Conservation (phyloP, 768 basidiomycete species). For the Rhizopogon vinicolor region DNA sequence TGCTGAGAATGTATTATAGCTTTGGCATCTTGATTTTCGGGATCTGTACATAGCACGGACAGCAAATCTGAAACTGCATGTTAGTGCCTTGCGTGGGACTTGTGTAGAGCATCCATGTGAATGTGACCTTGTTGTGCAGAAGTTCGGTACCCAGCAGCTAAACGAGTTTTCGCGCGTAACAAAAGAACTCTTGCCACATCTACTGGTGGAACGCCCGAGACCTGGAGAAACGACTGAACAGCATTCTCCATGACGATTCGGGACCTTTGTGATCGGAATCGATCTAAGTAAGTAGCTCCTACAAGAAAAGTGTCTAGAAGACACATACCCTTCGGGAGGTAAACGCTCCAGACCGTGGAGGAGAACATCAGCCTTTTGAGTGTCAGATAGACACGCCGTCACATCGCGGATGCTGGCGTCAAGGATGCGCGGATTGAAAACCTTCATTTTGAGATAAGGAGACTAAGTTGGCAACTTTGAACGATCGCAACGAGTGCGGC, state of each 20-base stretch:
- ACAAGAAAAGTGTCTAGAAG: constrained; percentile 1
- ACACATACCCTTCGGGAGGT: constrained; percentile 58
- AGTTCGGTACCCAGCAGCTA: constrained; percentile 53
- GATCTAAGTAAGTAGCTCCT: constrained; percentile 2
- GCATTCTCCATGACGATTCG: constrained; percentile 34
- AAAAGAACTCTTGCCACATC: constrained; percentile 58
- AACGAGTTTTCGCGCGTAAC: constrained; percentile 60
- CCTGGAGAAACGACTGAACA: constrained; percentile 56
- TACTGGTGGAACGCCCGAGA: constrained; percentile 46
- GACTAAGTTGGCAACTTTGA: too few species aligned
- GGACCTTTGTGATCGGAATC: constrained; percentile 26
- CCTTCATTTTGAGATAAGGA: too few species aligned
- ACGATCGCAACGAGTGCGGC: not conserved
- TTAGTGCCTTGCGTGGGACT: not conserved
- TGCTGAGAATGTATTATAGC: constrained; percentile 49
- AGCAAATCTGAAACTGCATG: constrained; percentile 30
- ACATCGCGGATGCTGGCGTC: constrained; percentile 75
- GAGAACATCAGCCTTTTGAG: constrained; percentile 66
- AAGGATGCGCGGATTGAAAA: constrained; percentile 62
- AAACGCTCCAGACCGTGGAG: constrained; percentile 83
- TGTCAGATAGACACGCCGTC: constrained; percentile 49
- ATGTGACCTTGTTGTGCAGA: constrained; percentile 61
- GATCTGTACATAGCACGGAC: constrained; percentile 58
- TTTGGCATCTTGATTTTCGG: constrained; percentile 67
- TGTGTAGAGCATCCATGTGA: not conserved